These are phyloP conservation scores for Agapanthus africanus DNA, from an alignment of 106 monocot genomes.

Conservation along the genomic window DNA sequence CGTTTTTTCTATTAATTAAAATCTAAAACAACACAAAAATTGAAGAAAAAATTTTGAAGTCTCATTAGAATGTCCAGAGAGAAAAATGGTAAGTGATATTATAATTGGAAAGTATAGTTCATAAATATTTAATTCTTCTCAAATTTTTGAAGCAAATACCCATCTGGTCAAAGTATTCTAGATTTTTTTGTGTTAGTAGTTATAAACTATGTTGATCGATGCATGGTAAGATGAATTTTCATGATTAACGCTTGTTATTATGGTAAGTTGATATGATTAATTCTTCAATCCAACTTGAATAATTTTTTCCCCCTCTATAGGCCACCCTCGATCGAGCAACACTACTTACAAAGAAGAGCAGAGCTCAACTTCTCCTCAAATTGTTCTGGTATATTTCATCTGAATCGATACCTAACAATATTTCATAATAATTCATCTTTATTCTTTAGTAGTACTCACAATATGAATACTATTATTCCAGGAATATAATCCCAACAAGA, in stretches of 20 bases:
- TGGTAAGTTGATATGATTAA: neutral
- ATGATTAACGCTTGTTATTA: neutral
- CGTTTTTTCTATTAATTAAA: too few species aligned
- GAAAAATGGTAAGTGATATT: too few species aligned
- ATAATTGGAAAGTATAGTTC: too few species aligned
- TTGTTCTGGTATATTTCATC: conserved; percentile 5
- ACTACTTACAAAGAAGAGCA: neutral
- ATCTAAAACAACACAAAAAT: too few species aligned
- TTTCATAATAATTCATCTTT: neutral
- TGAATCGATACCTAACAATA: neutral
- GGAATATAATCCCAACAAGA: conserved; percentile 52
- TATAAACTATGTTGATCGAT: too few species aligned
- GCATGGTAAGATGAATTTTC: neutral
- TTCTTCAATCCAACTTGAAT: neutral
- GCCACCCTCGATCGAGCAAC: neutral
- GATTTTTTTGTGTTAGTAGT: neutral
- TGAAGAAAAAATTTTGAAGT: too few species aligned
- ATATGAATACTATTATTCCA: conserved; percentile 11
- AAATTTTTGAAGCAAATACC: too few species aligned
- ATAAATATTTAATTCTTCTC: too few species aligned
- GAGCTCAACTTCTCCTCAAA: conserved; percentile 2
- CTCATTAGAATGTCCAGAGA: too few species aligned
- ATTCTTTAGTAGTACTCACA: neutral
- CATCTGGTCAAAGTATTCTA: neutral
- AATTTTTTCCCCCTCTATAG: neutral